Base-by-base conservation (phyloP, 225 moss, liverwort and hornwort species). In the Marchantia paleacea region DNA sequence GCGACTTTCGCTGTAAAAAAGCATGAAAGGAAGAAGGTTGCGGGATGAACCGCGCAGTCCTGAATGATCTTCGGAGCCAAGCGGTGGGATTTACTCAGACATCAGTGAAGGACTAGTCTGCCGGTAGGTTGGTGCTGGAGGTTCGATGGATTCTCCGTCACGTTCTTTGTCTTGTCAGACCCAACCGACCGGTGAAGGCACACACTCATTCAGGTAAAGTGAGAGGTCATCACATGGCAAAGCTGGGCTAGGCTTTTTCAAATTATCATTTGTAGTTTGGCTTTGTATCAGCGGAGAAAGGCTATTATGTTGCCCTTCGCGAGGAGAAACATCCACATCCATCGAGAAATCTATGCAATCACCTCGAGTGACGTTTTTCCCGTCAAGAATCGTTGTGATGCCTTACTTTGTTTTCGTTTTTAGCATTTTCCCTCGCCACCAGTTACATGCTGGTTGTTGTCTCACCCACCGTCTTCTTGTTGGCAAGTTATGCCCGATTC, bases 231-330 rank as follows among this genome's bases (percentile, higher is more conserved):
- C n/a, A 51, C 20, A 12, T 9, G 39, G 2, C 57, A 1, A 72
- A 51, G 51, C 22, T 22, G 24, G 10, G 52, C 72, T 72, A 24
- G 47, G 22, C 28, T 29, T 69, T 9, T 30, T 5, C 26, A 9
- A 69, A 69, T 15, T 69, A 14, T 29, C 31, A 69, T 28, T 69
- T 28, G 28, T 69, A 69, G 69, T 69, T 39, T 64, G 64, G 64
- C 64, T 64, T 64, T 64, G 64, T 64, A 64, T 64, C 26, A 24
- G 10, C 11, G 20, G 64, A 24, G 20, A 1, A n/a, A 26, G 20
- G 24, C 26, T 62, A n/a, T n/a, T n/a, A 9, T 22, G 64, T 64
- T 64, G 24, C 39, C 39, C 39, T 39, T 39, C 39, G 39, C 39
- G 2, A 39, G 39, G 5, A 39, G 3, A 39, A 39, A 39, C 39